phyloP scores from a whole-genome alignment of 164 flowering plant genomes.

The Liriodendron chinense region DNA sequence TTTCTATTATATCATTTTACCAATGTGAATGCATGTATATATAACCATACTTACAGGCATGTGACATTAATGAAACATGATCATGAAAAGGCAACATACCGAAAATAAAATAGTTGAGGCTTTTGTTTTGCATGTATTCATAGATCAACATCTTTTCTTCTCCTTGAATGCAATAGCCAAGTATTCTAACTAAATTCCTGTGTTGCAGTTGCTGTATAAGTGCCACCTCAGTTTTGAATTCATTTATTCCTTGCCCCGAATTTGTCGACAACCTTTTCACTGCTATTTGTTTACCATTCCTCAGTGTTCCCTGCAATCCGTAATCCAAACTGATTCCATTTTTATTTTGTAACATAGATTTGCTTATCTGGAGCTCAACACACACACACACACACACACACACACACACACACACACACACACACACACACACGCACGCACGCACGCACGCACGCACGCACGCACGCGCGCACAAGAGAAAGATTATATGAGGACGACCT shows the following conservation, averaged over 20 bases:
- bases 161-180: not conserved
- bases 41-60: not conserved
- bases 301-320: conserved; percentile 6
- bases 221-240: too few relatives aligned
- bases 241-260: conserved; percentile 21
- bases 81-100: not conserved
- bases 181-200: conserved; percentile 7
- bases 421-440: too few relatives aligned
- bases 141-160: conserved; percentile 9
- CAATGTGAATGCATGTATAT: too few relatives aligned
- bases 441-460: too few relatives aligned
- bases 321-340: too few relatives aligned
- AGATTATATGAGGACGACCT: too few relatives aligned
- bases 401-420: too few relatives aligned
- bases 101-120: not conserved
- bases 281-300: not conserved
- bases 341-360: too few relatives aligned
- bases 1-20: too few relatives aligned
- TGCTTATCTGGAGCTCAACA: too few relatives aligned
- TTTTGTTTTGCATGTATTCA: conserved; percentile 27
- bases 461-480: too few relatives aligned
- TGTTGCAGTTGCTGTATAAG: conserved; percentile 28
- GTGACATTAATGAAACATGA: not conserved
- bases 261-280: not conserved
- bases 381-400: too few relatives aligned